phyloP scores from a whole-genome alignment of 768 basidiomycete genomes.

The Tylopilus sp. region DNA sequence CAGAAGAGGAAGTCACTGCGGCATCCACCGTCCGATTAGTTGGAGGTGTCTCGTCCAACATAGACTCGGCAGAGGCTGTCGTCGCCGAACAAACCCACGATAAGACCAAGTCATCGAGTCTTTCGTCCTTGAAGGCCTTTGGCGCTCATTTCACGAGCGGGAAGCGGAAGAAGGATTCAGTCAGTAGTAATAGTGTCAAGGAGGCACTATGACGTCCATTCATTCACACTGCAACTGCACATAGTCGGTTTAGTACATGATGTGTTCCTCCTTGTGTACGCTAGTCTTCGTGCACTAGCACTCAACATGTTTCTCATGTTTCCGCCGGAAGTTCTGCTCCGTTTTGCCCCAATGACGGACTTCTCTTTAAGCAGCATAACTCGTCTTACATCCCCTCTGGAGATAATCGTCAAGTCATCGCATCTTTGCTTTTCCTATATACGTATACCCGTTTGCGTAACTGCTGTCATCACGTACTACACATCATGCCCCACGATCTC shows the following conservation, averaged over 20 bases:
- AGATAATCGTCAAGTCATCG: constrained; percentile 18
- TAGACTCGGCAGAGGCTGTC: constrained; percentile 28
- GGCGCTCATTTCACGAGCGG: constrained; percentile 39
- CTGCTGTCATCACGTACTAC: constrained; percentile 23
- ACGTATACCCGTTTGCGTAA: constrained; percentile 32
- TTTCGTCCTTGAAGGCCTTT: constrained; percentile 55
- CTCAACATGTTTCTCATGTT: constrained; percentile 5
- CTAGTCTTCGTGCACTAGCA: constrained; percentile 16
- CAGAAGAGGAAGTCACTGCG: constrained; percentile 22
- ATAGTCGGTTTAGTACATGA: constrained; percentile 21
- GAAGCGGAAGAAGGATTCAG: constrained; percentile 51
- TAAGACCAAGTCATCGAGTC: constrained; percentile 51
- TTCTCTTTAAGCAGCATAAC: constrained; percentile 12
- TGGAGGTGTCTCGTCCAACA: constrained; percentile 44
- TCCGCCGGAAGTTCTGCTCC: constrained; percentile 10
- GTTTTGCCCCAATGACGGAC: too few relatives aligned
- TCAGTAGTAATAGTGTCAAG: constrained; percentile 45
- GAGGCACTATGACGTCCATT: constrained; percentile 29
- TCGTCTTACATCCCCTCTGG: constrained; percentile 13
- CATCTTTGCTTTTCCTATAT: constrained; percentile 11
- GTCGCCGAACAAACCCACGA: constrained; percentile 40
- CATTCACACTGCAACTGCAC: constrained; percentile 6
- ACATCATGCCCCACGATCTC: constrained; percentile 19
- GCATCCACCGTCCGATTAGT: constrained; percentile 55
- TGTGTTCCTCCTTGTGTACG: constrained; percentile 13